A percentile compares a stretch with the other conserved stretches of the same genome.
These are phyloP conservation scores for Quercus phellos DNA, from an alignment of 331 rosid species.

Conservation along the genomic window DNA sequence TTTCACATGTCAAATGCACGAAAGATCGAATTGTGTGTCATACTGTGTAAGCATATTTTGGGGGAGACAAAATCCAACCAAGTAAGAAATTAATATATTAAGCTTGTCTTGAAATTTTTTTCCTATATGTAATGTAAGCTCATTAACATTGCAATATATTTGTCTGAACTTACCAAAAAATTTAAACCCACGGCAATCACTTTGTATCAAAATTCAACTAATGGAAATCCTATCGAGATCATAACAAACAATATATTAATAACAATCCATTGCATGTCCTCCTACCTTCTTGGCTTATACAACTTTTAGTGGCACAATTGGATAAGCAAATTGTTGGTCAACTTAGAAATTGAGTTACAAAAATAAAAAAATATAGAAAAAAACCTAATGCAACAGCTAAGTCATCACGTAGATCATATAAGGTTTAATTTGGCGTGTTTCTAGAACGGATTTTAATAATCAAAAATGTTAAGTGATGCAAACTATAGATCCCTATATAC, in stretches of 20 bases:
- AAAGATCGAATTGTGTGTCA: no score
- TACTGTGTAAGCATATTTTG: no score
- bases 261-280: not conserved
- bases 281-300: not conserved
- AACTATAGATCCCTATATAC: not conserved
- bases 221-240: no score
- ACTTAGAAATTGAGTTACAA: not conserved
- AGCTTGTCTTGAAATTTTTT: no score
- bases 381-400: not conserved
- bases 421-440: not conserved
- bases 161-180: no score
- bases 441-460: not conserved
- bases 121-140: no score
- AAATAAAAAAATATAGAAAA: not conserved
- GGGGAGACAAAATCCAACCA: no score
- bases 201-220: no score
- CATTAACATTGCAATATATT: no score
- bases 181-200: no score
- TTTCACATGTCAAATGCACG: no score
- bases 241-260: not conserved
- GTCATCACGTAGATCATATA: not conserved
- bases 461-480: not conserved
- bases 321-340: not conserved
- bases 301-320: not conserved
- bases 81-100: no score